A percentile compares a stretch with the other conserved stretches of the same genome.
These are phyloP conservation scores for Termitomyces sp. DNA, from an alignment of 768 basidiomycete genomes.

Conservation along the genomic window DNA sequence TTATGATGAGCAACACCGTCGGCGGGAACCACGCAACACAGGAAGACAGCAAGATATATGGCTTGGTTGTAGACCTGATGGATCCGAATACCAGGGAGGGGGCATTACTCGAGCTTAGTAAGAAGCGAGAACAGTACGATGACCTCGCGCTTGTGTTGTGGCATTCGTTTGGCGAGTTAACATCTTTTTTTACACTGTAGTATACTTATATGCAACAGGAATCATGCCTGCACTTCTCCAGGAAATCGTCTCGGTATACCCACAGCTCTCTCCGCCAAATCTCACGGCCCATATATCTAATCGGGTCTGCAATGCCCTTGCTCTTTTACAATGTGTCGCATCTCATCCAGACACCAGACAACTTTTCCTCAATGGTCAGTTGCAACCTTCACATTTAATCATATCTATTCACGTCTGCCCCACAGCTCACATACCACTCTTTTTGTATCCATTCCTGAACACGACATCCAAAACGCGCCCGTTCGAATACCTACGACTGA, in stretches of 20 bases:
- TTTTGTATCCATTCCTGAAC: conserved; percentile 98
- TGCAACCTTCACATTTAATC: not conserved
- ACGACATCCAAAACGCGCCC: conserved; percentile 99
- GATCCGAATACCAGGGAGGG: conserved; percentile 81
- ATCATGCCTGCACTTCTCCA: conserved; percentile 97
- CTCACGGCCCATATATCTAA: conserved; percentile 98
- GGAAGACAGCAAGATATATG: conserved; percentile 78
- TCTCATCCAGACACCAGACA: conserved; percentile 95
- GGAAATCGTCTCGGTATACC: conserved; percentile 98
- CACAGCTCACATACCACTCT: conserved; percentile 94
- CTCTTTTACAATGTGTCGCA: conserved; percentile 96
- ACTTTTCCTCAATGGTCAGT: conserved; percentile 87
- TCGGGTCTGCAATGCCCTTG: conserved; percentile 97
- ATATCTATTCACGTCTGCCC: conserved; percentile 46
- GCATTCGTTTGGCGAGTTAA: conserved; percentile 87
- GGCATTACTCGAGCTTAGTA: conserved; percentile 92
- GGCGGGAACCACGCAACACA: conserved; percentile 35
- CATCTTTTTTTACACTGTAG: not conserved
- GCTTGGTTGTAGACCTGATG: conserved; percentile 83
- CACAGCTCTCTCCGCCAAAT: conserved; percentile 90
- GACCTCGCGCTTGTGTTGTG: conserved; percentile 96
- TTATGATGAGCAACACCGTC: conserved; percentile 30
- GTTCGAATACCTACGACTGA: conserved; percentile 98
- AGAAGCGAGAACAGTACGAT: conserved; percentile 99
- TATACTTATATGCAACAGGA: conserved; percentile 42